Base-by-base conservation (phyloP, 768 basidiomycete genomes). In the Chalciporus sphaerocephalus region DNA sequence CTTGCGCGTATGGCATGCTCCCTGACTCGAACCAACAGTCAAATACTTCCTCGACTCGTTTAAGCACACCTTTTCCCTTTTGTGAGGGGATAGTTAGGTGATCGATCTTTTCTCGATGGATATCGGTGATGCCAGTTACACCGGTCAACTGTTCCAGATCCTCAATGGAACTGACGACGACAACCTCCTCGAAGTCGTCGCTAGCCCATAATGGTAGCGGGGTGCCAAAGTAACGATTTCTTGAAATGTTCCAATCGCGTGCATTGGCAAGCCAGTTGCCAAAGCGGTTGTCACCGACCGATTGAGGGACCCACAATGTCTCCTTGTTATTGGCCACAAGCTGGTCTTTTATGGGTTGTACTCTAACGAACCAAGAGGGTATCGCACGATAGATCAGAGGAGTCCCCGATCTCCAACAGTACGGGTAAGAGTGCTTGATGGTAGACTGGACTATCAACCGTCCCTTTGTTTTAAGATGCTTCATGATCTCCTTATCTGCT, bases 11-110 rank as follows among this genome's bases (percentile, higher is more conserved):
- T 4, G 96, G 96, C 96, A 99, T 99, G 62, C 95, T 92, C 71
- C 96, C 96, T 4, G 95, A 98, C 70, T 99, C 96, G 61, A 99
- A 99, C 96, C 96, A 99, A 60, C 96, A 99, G 62, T 99, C 96
- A 61, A 99, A 98, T 28, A 99, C 92, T 65, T 98, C 96, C 48
- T 96, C 91, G n/a, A 97, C 76, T 39, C 96, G 84, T 67, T 78
- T 89, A 18, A 99, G 70, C 10, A 68, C 67, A 13, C 95, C 95
- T 57, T 91, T 94, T 42, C 94, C 95, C 63, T 80, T 69, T 61
- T 84, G 73, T 16, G 93, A 96, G 9, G 95, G 96, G 58, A 98
- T 97, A 40, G 91, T 94, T 70, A 99, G 89, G 61, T 91, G 82
- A 63, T 98, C 94, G 58, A 99, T 92, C 59, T 82, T 90, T 52